Evolutionary conservation across 1,284 basidiomycete genomes (phyloP).

Genomic region (Boletus sp.): DNA sequence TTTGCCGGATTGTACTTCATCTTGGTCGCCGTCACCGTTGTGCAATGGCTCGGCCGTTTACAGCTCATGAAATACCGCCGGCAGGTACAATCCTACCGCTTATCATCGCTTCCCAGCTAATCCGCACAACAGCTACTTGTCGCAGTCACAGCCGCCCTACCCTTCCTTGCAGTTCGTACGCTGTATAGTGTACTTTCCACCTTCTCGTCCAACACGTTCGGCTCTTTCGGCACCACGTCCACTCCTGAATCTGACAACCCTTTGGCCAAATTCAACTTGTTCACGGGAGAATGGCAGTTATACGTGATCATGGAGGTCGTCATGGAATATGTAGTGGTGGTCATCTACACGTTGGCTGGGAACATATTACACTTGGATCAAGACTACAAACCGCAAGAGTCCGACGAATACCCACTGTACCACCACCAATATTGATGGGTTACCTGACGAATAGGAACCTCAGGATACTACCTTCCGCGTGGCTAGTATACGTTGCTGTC

Average conservation of each 20-base stretch:
- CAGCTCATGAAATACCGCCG: constrained; percentile 56
- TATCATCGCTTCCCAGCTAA: constrained; percentile 19
- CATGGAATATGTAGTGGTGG: constrained; percentile 57
- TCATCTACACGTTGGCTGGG: constrained; percentile 52
- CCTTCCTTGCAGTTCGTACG: constrained; percentile 60
- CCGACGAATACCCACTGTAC: constrained; percentile 41
- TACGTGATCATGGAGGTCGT: constrained; percentile 59
- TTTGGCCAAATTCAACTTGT: constrained; percentile 55
- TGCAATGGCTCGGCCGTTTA: constrained; percentile 52
- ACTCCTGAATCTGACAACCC: constrained; percentile 10
- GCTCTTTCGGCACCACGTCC: constrained; percentile 41
- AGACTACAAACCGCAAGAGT: constrained; percentile 34
- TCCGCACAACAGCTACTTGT: constrained; percentile 33
- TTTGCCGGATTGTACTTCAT: constrained; percentile 52
- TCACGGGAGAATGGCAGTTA: constrained; percentile 56
- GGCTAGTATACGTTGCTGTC: not conserved
- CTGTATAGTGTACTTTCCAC: constrained; percentile 50
- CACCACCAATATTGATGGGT: constrained; percentile 24
- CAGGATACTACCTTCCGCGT: too few relatives aligned
- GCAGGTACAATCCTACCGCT: constrained; percentile 37
- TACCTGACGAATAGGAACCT: not conserved
- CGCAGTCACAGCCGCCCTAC: constrained; percentile 56
- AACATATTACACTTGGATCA: constrained; percentile 37
- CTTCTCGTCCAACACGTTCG: constrained; percentile 56
- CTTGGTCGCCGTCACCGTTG: constrained; percentile 46